Conservation (phyloP, 1,284 basidiomycete species). For the Puccinia triticina region DNA sequence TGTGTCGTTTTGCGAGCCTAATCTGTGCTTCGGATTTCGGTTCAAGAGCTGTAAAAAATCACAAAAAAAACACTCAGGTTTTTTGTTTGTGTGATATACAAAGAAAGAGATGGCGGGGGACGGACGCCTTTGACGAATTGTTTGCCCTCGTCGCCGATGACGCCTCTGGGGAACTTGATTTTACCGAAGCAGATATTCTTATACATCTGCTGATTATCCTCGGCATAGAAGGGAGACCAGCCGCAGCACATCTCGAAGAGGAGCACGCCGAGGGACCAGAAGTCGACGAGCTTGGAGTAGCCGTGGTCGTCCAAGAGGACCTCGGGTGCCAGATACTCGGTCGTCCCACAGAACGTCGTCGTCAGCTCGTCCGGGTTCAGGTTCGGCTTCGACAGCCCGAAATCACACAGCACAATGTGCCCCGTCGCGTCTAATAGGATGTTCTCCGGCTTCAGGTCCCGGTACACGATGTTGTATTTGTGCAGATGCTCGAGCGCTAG, state of each 20-base stretch:
- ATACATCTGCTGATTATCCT: constrained; percentile 99
- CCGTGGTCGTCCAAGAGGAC: constrained; percentile 98
- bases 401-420: constrained; percentile 94
- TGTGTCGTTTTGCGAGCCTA: constrained; percentile 87
- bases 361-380: constrained; percentile 90
- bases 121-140: constrained; percentile 88
- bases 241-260: constrained; percentile 88
- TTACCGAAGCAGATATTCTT: constrained; percentile 90
- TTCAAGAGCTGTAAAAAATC: constrained; percentile 72
- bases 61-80: neutral
- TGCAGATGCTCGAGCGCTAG: constrained; percentile 93
- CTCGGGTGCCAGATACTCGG: constrained; percentile 89
- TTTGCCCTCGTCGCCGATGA: constrained; percentile 97
- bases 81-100: neutral
- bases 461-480: constrained; percentile 95
- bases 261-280: constrained; percentile 76
- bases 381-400: constrained; percentile 95
- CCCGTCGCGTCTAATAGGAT: constrained; percentile 95
- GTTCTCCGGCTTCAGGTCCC: constrained; percentile 93
- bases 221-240: constrained; percentile 99
- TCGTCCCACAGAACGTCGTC: constrained; percentile 93
- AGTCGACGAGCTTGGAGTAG: constrained; percentile 97
- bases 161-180: constrained; percentile 95
- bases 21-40: constrained; percentile 93
- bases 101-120: neutral